Evolutionary conservation across 495 filamentous ascomycete species (phyloP).

Genomic region (Annulohypoxylon moriforme): DNA sequence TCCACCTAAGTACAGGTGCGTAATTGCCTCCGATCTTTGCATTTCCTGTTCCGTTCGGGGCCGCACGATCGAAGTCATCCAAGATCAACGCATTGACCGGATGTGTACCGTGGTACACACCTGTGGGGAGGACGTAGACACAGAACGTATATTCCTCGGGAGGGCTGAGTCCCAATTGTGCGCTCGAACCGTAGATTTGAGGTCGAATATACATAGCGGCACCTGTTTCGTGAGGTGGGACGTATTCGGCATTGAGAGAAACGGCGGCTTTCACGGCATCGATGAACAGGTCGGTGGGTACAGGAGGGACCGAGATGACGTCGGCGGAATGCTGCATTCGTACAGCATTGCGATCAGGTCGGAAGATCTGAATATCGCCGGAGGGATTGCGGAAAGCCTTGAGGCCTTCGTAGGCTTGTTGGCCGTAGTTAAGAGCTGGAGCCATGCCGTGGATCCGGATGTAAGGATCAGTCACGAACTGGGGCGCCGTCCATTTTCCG

Average conservation of each 20-base stretch:
- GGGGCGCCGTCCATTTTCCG: slow-evolving; percentile 77
- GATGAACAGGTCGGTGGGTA: slow-evolving; percentile 78
- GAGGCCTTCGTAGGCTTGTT: slow-evolving; percentile 93
- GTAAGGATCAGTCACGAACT: slow-evolving; percentile 80
- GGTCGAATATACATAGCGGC: slow-evolving; percentile 92
- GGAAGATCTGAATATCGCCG: slow-evolving; percentile 79
- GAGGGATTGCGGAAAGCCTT: slow-evolving; percentile 86
- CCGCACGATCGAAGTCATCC: slow-evolving; percentile 79
- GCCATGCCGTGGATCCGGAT: slow-evolving; percentile 90
- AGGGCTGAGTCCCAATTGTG: slow-evolving; percentile 82
- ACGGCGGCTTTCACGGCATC: slow-evolving; percentile 81
- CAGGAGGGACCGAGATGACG: slow-evolving; percentile 80
- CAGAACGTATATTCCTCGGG: slow-evolving; percentile 90
- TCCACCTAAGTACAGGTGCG: slow-evolving; percentile 83
- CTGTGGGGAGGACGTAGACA: slow-evolving; percentile 86
- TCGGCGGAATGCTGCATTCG: slow-evolving; percentile 81
- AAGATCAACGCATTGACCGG: slow-evolving; percentile 83
- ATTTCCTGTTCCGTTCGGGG: slow-evolving; percentile 76
- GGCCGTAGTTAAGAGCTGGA: slow-evolving; percentile 90
- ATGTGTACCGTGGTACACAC: slow-evolving; percentile 88
- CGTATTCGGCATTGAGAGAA: slow-evolving; percentile 84
- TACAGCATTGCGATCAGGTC: slow-evolving; percentile 80
- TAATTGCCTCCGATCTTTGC: slow-evolving; percentile 86
- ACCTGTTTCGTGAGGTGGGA: slow-evolving; percentile 83
- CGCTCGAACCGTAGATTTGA: slow-evolving; percentile 82